These are phyloP conservation scores for Pythium guiyangense DNA, from an alignment of 352 stramenopile species.

Conservation along the genomic window DNA sequence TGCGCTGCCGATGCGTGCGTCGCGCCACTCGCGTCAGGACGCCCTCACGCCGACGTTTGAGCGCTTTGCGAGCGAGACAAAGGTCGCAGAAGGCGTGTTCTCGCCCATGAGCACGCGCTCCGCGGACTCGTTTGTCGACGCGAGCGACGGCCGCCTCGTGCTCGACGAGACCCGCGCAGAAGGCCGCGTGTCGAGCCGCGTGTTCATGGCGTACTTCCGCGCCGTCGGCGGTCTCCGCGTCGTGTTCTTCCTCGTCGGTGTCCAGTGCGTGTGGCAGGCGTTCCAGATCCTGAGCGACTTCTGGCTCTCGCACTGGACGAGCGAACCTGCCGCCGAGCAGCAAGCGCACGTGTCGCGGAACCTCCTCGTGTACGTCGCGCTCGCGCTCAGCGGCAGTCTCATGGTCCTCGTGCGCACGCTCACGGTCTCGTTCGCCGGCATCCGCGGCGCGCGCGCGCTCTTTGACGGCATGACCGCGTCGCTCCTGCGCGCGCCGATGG, in stretches of 20 bases:
- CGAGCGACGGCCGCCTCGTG: conserved; percentile 14
- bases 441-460: conserved; percentile 56
- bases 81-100: conserved; percentile 23
- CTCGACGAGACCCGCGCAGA: conserved; percentile 27
- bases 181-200: conserved; percentile 26
- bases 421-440: conserved; percentile 45
- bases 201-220: conserved; percentile 46
- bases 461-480: conserved; percentile 86
- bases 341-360: conserved; percentile 74
- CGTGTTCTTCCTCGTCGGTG: conserved; percentile 33
- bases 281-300: conserved; percentile 85
- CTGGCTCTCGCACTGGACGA: conserved; percentile 91
- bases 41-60: conserved; percentile 14
- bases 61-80: conserved; percentile 22
- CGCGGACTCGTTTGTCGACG: conserved; percentile 28
- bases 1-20: neutral
- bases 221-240: conserved; percentile 42
- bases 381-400: conserved; percentile 45
- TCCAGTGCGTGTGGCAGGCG: conserved; percentile 83
- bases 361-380: conserved; percentile 52
- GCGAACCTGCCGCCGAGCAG: conserved; percentile 61
- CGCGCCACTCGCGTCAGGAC: neutral
- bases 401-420: conserved; percentile 58
- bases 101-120: conserved; percentile 25
- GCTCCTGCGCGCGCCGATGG: conserved; percentile 87